These are phyloP conservation scores for Venturia nashicola DNA, from an alignment of 2,329 filamentous ascomycete species.

Conservation along the genomic window DNA sequence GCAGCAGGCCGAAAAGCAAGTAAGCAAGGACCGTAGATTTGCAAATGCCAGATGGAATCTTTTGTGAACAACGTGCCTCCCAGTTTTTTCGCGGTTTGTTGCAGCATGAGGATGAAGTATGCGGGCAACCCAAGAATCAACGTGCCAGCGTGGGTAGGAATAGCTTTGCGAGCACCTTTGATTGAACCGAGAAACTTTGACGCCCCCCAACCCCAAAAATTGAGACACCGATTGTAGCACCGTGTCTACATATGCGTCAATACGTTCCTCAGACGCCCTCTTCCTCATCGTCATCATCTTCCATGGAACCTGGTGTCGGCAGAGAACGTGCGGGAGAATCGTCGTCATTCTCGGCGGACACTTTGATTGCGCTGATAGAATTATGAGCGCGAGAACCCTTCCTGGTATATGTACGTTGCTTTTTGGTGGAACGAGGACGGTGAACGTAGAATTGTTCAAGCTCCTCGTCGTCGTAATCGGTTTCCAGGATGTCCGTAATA, in stretches of 20 bases:
- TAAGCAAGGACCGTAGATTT: neutral
- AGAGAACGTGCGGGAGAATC: neutral
- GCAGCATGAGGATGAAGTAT: neutral
- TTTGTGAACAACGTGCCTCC: neutral
- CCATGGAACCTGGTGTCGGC: neutral
- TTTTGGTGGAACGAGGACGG: neutral
- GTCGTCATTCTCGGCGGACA: neutral
- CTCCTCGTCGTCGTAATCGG: neutral
- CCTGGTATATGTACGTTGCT: neutral
- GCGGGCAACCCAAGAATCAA: neutral
- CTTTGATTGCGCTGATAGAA: slow-evolving; percentile 18
- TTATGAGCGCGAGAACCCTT: neutral
- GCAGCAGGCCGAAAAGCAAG: neutral
- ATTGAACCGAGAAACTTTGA: neutral
- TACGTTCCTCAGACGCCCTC: neutral
- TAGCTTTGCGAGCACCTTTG: neutral
- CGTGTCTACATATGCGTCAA: neutral
- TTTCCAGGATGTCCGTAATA: neutral
- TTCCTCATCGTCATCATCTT: neutral
- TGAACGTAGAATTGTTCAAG: neutral
- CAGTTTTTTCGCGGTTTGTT: neutral
- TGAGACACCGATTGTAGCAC: no score
- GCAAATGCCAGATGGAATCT: neutral
- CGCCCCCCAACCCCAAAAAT: neutral
- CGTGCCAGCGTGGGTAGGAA: neutral